Evolutionary conservation across 305 asterid species (phyloP), one percentile per base, ranked within the genome.

Genomic region (Fraxinus floribunda): DNA sequence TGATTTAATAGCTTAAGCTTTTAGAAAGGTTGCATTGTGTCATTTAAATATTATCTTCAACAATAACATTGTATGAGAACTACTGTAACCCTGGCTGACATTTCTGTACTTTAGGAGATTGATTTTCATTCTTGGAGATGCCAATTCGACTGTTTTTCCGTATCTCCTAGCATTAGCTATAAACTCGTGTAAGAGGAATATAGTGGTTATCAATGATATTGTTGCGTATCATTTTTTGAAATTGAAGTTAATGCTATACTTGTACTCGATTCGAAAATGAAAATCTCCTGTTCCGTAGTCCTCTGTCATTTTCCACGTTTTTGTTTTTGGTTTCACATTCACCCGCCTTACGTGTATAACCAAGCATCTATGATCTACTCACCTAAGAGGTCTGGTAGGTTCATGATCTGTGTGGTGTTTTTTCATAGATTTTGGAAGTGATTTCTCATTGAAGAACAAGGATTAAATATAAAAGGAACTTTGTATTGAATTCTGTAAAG

Each of bases 61-160:
- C 72, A 62, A 62, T 68, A 68, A 0, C 38, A 32, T 68, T 29
- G 7, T 68, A 68, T 62, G 34, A 62, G 1, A 22, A 62, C 16
- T 62, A 62, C 34, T 62, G 15, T 62, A 62, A 20, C 72, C 72
- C 6, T 22, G 70, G 30, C 34, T 64, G 72, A 62, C 32, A 22
- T 22, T 0, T 62, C 72, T 62, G 16, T 64, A 64, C 5, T 64
- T 64, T 8, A 29, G n/a, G 38, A 68, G 8, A 68, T 29, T 68
- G 75, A 11, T 68, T 68, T 26, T 35, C 18, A 26, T 68, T 68
- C 75, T 68, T 68, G 75, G 75, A 68, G 75, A 68, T 68, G 36
- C 36, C 75, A 26, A 26, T 24, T 68, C 16, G 18, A 15, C 11
- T 68, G 35, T 10, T 29, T 62, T 62, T 62, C 11, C 5, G 3